A percentile compares a stretch with the other conserved stretches of the same genome.
These are phyloP conservation scores for Candida xyloterini DNA, from an alignment of 805 yeast species.

Conservation along the genomic window DNA sequence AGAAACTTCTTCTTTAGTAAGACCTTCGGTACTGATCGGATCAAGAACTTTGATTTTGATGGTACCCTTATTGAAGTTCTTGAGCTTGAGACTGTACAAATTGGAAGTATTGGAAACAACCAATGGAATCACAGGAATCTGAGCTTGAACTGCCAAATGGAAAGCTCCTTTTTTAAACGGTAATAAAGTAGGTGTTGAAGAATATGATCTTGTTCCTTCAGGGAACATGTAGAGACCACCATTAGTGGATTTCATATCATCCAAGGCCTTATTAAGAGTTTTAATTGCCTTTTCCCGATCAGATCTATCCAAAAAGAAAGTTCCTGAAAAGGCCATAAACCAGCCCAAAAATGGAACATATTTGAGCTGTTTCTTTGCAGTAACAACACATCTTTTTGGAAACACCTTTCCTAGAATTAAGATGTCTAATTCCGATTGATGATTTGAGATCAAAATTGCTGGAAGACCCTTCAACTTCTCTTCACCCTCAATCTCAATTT, in stretches of 20 bases:
- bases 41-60: slow-evolving; percentile 76
- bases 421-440: slow-evolving; percentile 87
- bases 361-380: slow-evolving; percentile 83
- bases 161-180: slow-evolving; percentile 98
- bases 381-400: slow-evolving; percentile 86
- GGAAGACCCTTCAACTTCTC: slow-evolving; percentile 60
- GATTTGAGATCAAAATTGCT: slow-evolving; percentile 80
- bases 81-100: slow-evolving; percentile 56
- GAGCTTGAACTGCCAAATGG: slow-evolving; percentile 93
- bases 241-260: slow-evolving; percentile 54
- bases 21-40: slow-evolving; percentile 69
- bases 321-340: slow-evolving; percentile 91
- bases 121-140: slow-evolving; percentile 83
- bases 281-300: slow-evolving; percentile 71
- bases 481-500: slow-evolving; percentile 65
- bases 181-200: slow-evolving; percentile 61
- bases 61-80: slow-evolving; percentile 72
- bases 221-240: slow-evolving; percentile 90
- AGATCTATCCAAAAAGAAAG: slow-evolving; percentile 85
- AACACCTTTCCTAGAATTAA: slow-evolving; percentile 77
- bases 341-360: slow-evolving; percentile 91
- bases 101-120: slow-evolving; percentile 84
- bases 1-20: slow-evolving; percentile 69
- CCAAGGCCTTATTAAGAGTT: slow-evolving; percentile 70
- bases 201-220: slow-evolving; percentile 92